These are phyloP conservation scores for Aegilops bicornis DNA, from an alignment of 176 grass and related monocot species.

Conservation along the genomic window DNA sequence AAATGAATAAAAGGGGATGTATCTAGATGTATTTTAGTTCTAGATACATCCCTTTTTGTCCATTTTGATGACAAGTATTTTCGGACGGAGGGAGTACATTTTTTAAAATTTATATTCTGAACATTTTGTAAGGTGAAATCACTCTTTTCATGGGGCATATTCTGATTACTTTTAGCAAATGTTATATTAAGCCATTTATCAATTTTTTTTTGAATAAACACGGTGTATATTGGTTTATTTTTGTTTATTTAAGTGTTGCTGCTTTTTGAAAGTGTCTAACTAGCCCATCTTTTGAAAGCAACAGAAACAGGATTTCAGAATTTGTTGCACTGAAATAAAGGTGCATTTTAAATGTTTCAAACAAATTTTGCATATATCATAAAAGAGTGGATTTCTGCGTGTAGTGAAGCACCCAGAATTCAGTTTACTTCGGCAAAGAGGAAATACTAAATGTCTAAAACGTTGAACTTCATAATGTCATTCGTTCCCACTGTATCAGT, in stretches of 20 bases:
- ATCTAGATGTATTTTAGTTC: too few relatives aligned
- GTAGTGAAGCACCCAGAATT: background rate
- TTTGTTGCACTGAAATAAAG: background rate
- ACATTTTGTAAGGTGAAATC: background rate
- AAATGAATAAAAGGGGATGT: too few relatives aligned
- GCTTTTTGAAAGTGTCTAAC: background rate
- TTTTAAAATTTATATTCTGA: background rate
- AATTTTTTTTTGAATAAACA: background rate
- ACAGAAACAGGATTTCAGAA: background rate
- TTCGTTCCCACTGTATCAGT: background rate
- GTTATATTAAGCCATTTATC: background rate
- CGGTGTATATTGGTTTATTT: background rate
- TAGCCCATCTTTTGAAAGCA: background rate
- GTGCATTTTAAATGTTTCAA: background rate
- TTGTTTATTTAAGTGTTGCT: background rate
- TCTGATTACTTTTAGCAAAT: background rate
- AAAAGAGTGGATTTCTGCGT: background rate
- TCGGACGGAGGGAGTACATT: too few relatives aligned
- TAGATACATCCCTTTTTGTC: too few relatives aligned
- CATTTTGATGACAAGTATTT: too few relatives aligned
- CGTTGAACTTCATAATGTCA: background rate
- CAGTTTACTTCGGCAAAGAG: background rate
- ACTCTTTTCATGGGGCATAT: background rate
- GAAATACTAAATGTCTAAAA: background rate
- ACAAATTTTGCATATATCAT: background rate